Conservation (phyloP, 352 stramenopile species). For the Globisporangium radiosum region DNA sequence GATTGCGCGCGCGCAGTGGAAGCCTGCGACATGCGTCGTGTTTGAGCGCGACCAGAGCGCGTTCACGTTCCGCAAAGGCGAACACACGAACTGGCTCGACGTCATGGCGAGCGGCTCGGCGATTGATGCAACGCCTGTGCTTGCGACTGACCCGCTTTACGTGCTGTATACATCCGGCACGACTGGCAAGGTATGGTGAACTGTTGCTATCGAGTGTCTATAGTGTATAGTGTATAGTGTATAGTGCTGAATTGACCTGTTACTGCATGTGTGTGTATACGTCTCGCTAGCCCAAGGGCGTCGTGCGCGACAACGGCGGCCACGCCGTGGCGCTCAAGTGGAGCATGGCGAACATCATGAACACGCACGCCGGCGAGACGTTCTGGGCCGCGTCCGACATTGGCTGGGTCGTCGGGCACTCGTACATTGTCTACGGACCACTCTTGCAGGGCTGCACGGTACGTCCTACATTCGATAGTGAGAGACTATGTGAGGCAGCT, state of each 20-base stretch:
- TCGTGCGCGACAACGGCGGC: slow-evolving; percentile 71
- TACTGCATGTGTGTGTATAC: not conserved
- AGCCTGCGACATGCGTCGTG: slow-evolving; percentile 46
- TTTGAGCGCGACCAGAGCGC: slow-evolving; percentile 40
- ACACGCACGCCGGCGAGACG: slow-evolving; percentile 63
- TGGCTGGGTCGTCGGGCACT: slow-evolving; percentile 88
- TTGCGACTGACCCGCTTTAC: slow-evolving; percentile 56
- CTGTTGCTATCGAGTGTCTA: too few species aligned
- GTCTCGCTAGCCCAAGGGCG: slow-evolving; percentile 47
- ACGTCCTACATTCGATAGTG: not conserved
- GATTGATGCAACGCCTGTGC: slow-evolving; percentile 21
- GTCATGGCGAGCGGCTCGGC: slow-evolving; percentile 17
- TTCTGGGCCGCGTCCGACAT: slow-evolving; percentile 86
- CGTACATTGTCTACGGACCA: slow-evolving; percentile 86
- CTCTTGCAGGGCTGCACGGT: slow-evolving; percentile 80
- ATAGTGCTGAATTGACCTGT: too few species aligned
- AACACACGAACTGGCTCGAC: slow-evolving; percentile 27
- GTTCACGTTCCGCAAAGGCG: slow-evolving; percentile 17
- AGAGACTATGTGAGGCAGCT: not conserved
- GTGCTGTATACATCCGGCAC: slow-evolving; percentile 79
- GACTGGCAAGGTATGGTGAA: slow-evolving; percentile 32
- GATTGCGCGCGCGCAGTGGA: slow-evolving; percentile 31
- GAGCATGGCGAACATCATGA: slow-evolving; percentile 75
- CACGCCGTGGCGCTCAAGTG: slow-evolving; percentile 86
- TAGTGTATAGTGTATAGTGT: too few species aligned